These are phyloP conservation scores for Solanum stenotomum DNA, from an alignment of 257 asterid species.

Conservation along the genomic window DNA sequence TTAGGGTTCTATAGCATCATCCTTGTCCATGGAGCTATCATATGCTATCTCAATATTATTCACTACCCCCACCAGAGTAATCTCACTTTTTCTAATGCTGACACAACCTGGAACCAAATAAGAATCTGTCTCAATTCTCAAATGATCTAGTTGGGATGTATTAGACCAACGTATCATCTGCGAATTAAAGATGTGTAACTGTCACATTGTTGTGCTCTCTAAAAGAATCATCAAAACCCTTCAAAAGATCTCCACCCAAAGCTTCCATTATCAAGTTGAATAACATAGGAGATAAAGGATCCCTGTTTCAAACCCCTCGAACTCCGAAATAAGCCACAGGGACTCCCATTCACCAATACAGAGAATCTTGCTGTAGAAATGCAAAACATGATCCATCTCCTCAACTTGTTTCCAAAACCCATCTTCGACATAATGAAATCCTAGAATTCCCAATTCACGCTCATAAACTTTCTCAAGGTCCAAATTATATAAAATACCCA, in stretches of 20 bases:
- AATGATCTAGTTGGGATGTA: not conserved
- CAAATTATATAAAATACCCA: not conserved
- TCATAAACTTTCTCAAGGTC: not conserved
- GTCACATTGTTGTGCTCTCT: not conserved
- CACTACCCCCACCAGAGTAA: not conserved
- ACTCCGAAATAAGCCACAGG: not conserved
- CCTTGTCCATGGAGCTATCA: not conserved
- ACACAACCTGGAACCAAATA: not conserved
- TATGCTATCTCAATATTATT: not conserved
- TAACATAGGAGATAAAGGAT: not conserved
- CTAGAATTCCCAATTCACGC: not conserved
- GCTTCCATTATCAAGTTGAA: not conserved
- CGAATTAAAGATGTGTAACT: not conserved
- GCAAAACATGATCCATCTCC: not conserved
- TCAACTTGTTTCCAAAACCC: not conserved
- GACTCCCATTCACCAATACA: not conserved
- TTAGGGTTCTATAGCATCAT: not conserved
- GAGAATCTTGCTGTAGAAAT: not conserved
- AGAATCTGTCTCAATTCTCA: not conserved
- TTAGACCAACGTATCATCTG: not conserved
- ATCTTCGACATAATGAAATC: not conserved
- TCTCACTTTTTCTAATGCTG: not conserved
- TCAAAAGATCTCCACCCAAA: not conserved
- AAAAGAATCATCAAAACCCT: not conserved
- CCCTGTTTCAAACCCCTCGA: not conserved